Evolutionary conservation across 768 basidiomycete genomes (phyloP), one percentile per base, ranked within the genome.

Genomic region (Auricularia sp.): DNA sequence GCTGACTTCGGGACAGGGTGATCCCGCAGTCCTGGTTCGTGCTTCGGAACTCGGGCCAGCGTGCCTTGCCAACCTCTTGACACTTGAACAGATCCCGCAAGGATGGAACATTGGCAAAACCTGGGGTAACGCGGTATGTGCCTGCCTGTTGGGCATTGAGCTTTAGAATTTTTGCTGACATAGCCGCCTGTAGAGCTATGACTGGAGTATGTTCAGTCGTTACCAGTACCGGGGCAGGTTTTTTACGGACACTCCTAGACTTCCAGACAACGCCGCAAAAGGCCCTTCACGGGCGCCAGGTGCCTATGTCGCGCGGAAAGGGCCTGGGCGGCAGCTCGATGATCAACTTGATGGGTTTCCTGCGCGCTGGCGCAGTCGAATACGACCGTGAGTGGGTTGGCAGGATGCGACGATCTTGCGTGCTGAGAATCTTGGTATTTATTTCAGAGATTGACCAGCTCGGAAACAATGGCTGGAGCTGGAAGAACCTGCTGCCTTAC

Each of bases 241-340:
- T 51, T 21, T 51, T 8, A 51, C 10, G 8, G 18, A 13, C 47
- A 18, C 6, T 51, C 6, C 21, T 18, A 51, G 47, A 18, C 18
- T 51, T 51, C 47, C 11, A 51, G 47, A 51, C 47, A 18, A 51
- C 47, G 18, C 47, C 47, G 47, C 47, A 51, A 21, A 51, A 5
- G 16, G 21, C 14, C 6, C 47, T 51, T 16, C 18, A 16, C 6
- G 47, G 47, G 10, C 47, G 47, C 7, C 14, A 21, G 18, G 21
- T 51, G 18, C 18, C 14, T 18, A 11, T 34, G 18, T 61, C 37
- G 47, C 69, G 73, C 45, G 74, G 73, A 0, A 75, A 73, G 63
- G 69, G 69, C 11, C 62, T 74, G 7, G 74, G 83, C 2, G 82
- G 83, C 2, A 78, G 73, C 63, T 82, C 81, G 0, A 69, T 69